Evolutionary conservation across 139 green algal genomes (phyloP).

Genomic region (Chlorella sp.): DNA sequence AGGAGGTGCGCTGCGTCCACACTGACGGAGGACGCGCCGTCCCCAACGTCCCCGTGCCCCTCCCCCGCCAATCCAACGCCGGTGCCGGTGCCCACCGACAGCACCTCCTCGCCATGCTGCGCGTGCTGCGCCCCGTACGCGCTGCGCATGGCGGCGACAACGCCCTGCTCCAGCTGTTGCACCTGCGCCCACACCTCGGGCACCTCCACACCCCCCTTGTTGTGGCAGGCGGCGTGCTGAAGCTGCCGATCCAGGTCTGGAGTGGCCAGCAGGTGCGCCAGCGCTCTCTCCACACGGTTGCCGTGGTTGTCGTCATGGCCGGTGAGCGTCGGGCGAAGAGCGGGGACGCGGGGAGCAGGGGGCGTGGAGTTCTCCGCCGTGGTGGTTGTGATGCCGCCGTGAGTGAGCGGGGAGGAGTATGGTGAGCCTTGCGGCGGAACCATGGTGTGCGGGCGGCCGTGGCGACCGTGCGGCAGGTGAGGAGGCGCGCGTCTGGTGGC

Average conservation of each 20-base stretch:
- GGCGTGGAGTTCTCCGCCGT: not conserved
- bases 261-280: conserved; percentile 19
- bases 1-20: conserved; percentile 19
- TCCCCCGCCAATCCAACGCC: not conserved
- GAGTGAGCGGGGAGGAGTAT: not conserved
- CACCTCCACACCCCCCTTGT: not conserved
- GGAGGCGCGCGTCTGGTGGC: no score
- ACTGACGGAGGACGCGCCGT: no score
- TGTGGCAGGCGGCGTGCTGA: not conserved
- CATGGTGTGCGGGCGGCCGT: no score
- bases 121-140: not conserved
- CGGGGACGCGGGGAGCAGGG: not conserved
- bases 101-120: conserved; percentile 3
- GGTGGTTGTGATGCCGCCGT: not conserved
- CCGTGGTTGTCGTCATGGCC: not conserved
- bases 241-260: conserved; percentile 28
- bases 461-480: no score
- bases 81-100: not conserved
- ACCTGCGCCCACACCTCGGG: not conserved
- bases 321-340: not conserved
- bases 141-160: conserved; percentile 7
- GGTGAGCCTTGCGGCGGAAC: not conserved
- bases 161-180: conserved; percentile 2
- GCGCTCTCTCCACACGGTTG: not conserved
- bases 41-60: not conserved